Percentiles rank a stretch among this genome's conserved stretches.
phyloP scores from a whole-genome alignment of 2,329 filamentous ascomycete species.

The Chaetoscypha palmicola region DNA sequence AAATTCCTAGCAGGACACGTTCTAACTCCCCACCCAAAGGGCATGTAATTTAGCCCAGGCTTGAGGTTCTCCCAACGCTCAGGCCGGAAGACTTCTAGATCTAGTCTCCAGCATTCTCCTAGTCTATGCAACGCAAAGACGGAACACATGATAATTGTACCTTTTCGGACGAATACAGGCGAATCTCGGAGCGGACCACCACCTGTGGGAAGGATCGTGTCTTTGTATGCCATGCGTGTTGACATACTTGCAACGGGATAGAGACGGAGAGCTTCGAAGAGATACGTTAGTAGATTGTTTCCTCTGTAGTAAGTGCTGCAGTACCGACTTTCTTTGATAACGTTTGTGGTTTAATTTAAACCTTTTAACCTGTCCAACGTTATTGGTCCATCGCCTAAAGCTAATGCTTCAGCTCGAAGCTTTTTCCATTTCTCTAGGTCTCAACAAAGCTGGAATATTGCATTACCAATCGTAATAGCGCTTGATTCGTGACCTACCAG shows the following conservation, averaged over 20 bases:
- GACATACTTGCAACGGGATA: constrained; percentile 47
- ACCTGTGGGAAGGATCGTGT: constrained; percentile 31
- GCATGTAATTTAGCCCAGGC: constrained; percentile 4
- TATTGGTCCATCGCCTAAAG: constrained; percentile 32
- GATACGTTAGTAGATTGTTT: neutral
- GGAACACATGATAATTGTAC: constrained; percentile 18
- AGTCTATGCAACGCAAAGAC: constrained; percentile 24
- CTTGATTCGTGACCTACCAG: constrained; percentile 28
- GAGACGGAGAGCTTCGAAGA: constrained; percentile 37
- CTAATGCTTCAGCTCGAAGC: constrained; percentile 3
- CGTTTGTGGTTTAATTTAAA: neutral
- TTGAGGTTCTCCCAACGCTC: constrained; percentile 34
- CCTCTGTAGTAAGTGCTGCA: neutral
- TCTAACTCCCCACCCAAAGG: constrained; percentile 2
- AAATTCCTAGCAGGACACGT: constrained; percentile 2
- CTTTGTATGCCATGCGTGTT: constrained; percentile 38
- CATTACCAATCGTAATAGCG: constrained; percentile 8
- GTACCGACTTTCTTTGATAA: constrained; percentile 8
- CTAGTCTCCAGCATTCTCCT: constrained; percentile 13
- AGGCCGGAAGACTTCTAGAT: constrained; percentile 34
- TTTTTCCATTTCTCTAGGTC: constrained; percentile 7
- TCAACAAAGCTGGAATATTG: constrained; percentile 7
- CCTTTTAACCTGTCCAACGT: constrained; percentile 33
- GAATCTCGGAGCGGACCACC: constrained; percentile 24
- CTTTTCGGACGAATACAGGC: constrained; percentile 25